Conservation (phyloP, 257 asterid genomes). For the Solanum neorickii region DNA sequence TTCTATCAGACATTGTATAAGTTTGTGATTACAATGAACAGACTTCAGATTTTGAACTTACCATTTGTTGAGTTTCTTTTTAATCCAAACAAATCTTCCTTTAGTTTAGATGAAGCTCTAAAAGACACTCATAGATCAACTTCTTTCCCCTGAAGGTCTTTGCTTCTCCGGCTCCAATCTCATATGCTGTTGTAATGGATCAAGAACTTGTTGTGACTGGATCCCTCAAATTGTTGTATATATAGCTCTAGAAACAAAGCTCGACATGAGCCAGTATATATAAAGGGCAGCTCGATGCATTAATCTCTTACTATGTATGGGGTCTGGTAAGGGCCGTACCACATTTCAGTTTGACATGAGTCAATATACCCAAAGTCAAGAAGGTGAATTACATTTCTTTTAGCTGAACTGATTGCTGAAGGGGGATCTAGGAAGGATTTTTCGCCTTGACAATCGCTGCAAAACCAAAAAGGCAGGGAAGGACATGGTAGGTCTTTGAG, state of each 20-base stretch:
- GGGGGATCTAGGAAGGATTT: constrained; percentile 49
- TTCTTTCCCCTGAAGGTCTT: constrained; percentile 27
- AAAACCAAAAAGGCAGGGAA: constrained; percentile 62
- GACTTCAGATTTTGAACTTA: constrained; percentile 49
- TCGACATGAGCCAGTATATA: not conserved
- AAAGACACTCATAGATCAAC: constrained; percentile 46
- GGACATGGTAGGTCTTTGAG: constrained; percentile 82
- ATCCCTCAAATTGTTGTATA: constrained; percentile 36
- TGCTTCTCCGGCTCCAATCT: constrained; percentile 67
- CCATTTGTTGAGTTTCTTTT: constrained; percentile 53
- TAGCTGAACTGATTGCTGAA: constrained; percentile 32
- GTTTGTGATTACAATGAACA: constrained; percentile 23
- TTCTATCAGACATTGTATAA: not conserved
- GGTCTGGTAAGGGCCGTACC: not conserved
- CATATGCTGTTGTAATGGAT: constrained; percentile 42
- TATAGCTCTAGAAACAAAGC: not conserved
- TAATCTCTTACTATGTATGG: not conserved
- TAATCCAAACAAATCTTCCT: constrained; percentile 39
- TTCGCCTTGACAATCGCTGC: constrained; percentile 50
- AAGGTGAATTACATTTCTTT: not conserved
- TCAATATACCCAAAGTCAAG: not conserved
- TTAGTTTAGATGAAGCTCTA: not conserved
- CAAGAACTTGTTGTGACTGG: constrained; percentile 44
- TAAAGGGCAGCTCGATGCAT: not conserved
- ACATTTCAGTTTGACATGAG: not conserved